Evolutionary conservation across 83 land plant genomes (phyloP), one percentile per base, ranked within the genome.

Genomic region (Picea engelmannii): DNA sequence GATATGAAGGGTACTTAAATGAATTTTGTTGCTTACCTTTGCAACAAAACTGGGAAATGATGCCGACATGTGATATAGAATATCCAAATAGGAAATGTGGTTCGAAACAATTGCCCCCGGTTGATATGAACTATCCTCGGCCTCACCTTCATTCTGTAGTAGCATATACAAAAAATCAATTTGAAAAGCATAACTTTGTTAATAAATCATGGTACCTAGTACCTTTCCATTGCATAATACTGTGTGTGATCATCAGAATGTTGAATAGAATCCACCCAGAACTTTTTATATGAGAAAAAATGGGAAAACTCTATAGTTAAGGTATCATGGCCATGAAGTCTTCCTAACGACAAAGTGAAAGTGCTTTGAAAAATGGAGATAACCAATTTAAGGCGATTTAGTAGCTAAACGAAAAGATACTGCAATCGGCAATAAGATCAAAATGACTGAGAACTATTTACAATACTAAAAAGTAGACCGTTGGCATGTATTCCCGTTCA

Each of bases 11-110:
- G 55, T 16, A 85, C 20, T 82, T 38, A 67, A 69, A 27, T 31
- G 1, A 15, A 81, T 52, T 52, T 52, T 61, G 66, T 76, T n/a
- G 17, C 88, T 67, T 76, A 97, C 99, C 97, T 96, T 96, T 44
- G 99, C 97, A 81, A 98, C 99, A 88, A 98, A 98, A 88, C 99
- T 98, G 52, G 99, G 99, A 87, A 98, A 98, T 24, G 95, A 96
- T 40, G 93, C 88, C 25, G 99, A 98, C 99, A 98, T 96, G 87
- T 96, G 99, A 88, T 96, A 98, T 58, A 98, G 83, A 24, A 98
- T 94, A 85, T 98, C 99, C 83, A 98, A 47, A 81, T 98, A 94
- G 7, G 99, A 98, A 62, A 96, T 91, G 70, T 98, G 99, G 82
- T 98, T 98, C 13, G 96, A 96, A 38, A 98, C 89, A 17, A 98